phyloP scores from a whole-genome alignment of 129 eudicot species.

The Flaveria sonorensis region DNA sequence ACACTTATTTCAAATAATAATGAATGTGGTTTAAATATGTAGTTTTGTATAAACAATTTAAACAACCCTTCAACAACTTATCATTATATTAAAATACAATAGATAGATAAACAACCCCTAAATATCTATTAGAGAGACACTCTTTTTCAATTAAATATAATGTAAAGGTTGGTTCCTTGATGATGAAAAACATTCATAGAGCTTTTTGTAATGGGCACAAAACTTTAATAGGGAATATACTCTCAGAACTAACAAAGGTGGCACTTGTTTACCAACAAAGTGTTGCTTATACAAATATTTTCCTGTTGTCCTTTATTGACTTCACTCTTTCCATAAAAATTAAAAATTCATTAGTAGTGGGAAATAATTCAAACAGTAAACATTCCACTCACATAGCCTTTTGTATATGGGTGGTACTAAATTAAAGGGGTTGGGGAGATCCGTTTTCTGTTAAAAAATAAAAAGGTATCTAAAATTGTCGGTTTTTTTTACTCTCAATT shows the following conservation, averaged over 20 bases:
- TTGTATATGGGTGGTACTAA: not conserved
- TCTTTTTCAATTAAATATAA: not conserved
- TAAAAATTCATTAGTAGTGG: constrained; percentile 32
- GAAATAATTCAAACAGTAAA: constrained; percentile 28
- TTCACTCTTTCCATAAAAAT: constrained; percentile 2
- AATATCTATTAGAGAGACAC: not conserved
- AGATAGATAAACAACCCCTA: not conserved
- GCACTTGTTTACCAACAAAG: constrained; percentile 26
- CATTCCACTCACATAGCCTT: constrained; percentile 21
- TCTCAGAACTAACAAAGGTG: constrained; percentile 29
- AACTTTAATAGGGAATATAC: constrained; percentile 42
- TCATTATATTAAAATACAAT: not conserved
- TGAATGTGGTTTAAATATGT: no score
- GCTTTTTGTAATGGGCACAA: constrained; percentile 40
- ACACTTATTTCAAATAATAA: no score
- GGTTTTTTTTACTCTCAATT: not conserved
- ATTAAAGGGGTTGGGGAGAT: not conserved
- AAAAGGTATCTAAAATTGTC: not conserved
- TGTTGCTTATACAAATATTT: constrained; percentile 13
- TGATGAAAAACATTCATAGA: constrained; percentile 26
- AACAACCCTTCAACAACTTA: not conserved
- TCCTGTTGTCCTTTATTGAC: constrained; percentile 34
- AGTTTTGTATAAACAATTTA: no score
- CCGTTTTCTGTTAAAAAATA: not conserved
- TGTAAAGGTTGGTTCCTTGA: constrained; percentile 1